Base-by-base conservation (phyloP, 192 early-diverging fungal genomes). In the Entophlyctis luteolus region DNA sequence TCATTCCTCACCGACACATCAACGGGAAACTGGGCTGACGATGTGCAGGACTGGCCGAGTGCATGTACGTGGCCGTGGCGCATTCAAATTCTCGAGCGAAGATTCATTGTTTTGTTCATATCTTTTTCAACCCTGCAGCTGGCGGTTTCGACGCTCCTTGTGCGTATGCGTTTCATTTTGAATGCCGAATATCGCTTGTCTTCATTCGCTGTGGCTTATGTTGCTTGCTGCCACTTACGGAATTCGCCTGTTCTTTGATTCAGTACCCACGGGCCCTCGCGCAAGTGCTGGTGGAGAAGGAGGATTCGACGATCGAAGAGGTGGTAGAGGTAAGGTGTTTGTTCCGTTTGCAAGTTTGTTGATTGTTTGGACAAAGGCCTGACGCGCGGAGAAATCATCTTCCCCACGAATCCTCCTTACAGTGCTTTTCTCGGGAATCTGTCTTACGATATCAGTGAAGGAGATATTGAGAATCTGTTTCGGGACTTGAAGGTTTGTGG, bases 371-470 rank as follows among this genome's bases (percentile, higher is more conserved):
- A 27, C 25, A n/a, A n/a, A n/a, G n/a, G n/a, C n/a, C n/a, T n/a
- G n/a, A 27, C 49, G 27, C 63, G 70, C 34, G 62, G 65, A 22
- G 50, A 56, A 55, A 54, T 57, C 14, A 72, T 60, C n/a, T 68
- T 94, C 68, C 94, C 94, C 27, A 90, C 89, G 33, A 67, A 80
- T 32, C 90, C 93, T 20, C 96, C 96, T 46, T 99, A 80, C 85
- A 95, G 88, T 10, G 88, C 90, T 22, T 91, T 87, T 75, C 76
- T 99, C 53, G 94, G 91, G 52, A 98, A 98, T 85, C 76, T 99
- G 52, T 82, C 92, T 14, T 96, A 87, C 74, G 89, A 93, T 39
- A 84, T 79, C 16, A 83, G 82, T 47, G 96, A 99, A 55, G 57
- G 74, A 4, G 87, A 87, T 74, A 70, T 99, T 28, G 80, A 83